A percentile compares a stretch with the other conserved stretches of the same genome.
Evolutionary conservation across 2,329 filamentous ascomycete species (phyloP).

Genomic region (Fusarium sp.): DNA sequence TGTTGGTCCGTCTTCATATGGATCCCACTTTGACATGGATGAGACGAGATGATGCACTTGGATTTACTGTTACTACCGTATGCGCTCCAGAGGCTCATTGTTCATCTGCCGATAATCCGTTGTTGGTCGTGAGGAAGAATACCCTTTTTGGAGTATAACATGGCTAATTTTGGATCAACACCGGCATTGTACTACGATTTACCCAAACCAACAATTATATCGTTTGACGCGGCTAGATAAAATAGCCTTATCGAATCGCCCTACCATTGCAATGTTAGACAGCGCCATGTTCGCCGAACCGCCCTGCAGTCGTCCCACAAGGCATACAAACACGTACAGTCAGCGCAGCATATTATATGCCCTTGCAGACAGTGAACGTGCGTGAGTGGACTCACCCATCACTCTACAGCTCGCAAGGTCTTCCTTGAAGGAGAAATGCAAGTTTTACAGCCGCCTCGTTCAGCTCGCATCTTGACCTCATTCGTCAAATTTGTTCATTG

Average conservation of each 20-base stretch:
- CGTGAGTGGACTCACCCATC: background rate
- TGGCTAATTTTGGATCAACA: background rate
- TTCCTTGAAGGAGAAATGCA: background rate
- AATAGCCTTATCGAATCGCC: background rate
- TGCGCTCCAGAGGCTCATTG: background rate
- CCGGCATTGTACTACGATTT: background rate
- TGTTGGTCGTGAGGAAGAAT: background rate
- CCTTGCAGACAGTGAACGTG: background rate
- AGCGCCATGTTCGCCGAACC: background rate
- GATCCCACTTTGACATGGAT: background rate
- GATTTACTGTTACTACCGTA: background rate
- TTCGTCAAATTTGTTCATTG: too few species aligned
- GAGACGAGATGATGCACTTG: background rate
- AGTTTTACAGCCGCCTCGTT: background rate
- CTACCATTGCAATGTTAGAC: background rate
- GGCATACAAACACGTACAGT: background rate
- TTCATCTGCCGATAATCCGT: background rate
- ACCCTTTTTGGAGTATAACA: background rate
- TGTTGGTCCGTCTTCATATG: background rate
- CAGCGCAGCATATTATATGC: background rate
- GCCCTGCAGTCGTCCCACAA: background rate
- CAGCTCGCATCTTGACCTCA: too few species aligned
- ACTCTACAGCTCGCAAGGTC: background rate
- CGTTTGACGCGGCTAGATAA: background rate
- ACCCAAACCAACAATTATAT: background rate